Percentiles rank a stretch among this genome's conserved stretches.
phyloP scores from a whole-genome alignment of 1,284 basidiomycete species.

The Lentinula novae-zelandiae region DNA sequence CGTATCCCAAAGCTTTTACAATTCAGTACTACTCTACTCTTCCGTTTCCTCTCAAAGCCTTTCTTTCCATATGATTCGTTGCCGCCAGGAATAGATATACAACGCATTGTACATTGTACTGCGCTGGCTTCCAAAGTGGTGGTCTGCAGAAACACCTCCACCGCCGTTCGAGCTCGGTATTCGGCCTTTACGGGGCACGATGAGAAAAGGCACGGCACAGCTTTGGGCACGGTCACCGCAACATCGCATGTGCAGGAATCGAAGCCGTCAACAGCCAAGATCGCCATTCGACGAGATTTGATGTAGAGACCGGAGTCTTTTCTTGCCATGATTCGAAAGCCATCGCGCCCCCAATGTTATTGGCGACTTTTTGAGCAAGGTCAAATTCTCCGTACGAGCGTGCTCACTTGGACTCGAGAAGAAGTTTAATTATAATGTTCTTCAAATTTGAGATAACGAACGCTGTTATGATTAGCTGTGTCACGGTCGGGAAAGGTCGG shows the following conservation, averaged over 20 bases:
- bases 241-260: conserved; percentile 46
- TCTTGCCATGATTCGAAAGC: too few species aligned
- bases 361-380: too few species aligned
- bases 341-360: too few species aligned
- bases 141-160: conserved; percentile 49
- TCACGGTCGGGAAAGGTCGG: too few species aligned
- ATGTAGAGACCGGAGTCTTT: too few species aligned
- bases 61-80: conserved; percentile 47
- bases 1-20: too few species aligned
- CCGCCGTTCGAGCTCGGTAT: conserved; percentile 41
- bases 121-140: conserved; percentile 72
- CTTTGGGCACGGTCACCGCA: conserved; percentile 45
- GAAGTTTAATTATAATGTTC: too few species aligned
- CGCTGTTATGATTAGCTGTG: too few species aligned
- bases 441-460: too few species aligned
- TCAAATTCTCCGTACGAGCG: too few species aligned
- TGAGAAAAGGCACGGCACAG: conserved; percentile 59
- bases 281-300: conserved; percentile 23
- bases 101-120: conserved; percentile 81
- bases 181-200: conserved; percentile 64
- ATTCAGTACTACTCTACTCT: conserved; percentile 58
- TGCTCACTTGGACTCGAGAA: too few species aligned
- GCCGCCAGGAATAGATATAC: conserved; percentile 61
- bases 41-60: conserved; percentile 42
- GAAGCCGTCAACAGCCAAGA: conserved; percentile 77